Evolutionary conservation across 768 basidiomycete genomes (phyloP).

Genomic region (Tephrocybe rancida): DNA sequence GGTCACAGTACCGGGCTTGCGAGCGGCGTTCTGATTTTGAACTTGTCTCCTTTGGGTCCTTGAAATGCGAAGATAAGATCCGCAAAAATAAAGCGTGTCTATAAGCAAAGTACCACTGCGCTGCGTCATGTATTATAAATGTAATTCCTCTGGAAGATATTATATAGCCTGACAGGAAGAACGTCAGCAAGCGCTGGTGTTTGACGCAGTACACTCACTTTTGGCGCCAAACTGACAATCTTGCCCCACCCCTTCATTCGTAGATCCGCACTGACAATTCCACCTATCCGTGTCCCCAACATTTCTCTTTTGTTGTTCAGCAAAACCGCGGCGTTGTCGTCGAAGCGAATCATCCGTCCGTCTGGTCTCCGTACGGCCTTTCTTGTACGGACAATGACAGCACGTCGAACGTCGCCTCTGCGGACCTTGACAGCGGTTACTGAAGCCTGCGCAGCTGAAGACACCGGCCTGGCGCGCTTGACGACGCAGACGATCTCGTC

Average conservation of each 20-base stretch:
- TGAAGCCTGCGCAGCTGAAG: slow-evolving; percentile 64
- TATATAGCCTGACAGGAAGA: no score
- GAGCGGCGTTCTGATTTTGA: no score
- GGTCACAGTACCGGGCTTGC: no score
- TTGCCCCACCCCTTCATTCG: slow-evolving; percentile 94
- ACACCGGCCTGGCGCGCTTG: slow-evolving; percentile 84
- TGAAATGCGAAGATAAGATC: no score
- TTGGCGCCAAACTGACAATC: slow-evolving; percentile 89
- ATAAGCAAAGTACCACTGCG: no score
- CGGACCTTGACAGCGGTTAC: slow-evolving; percentile 88
- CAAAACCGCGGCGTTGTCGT: slow-evolving; percentile 95
- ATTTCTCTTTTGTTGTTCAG: slow-evolving; percentile 96
- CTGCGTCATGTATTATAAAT: no score
- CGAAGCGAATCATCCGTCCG: slow-evolving; percentile 86
- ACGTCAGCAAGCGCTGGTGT: no score
- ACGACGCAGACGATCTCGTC: slow-evolving; percentile 97
- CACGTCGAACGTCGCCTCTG: slow-evolving; percentile 92
- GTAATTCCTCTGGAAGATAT: no score
- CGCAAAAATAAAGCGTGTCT: no score
- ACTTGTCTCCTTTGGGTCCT: no score
- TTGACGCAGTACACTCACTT: no score
- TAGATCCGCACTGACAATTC: slow-evolving; percentile 90
- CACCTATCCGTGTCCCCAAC: slow-evolving; percentile 93
- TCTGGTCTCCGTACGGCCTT: slow-evolving; percentile 86
- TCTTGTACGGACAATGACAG: slow-evolving; percentile 92